Evolutionary conservation across 2,329 filamentous ascomycete species (phyloP).

Genomic region (Cordyceps cicadae): DNA sequence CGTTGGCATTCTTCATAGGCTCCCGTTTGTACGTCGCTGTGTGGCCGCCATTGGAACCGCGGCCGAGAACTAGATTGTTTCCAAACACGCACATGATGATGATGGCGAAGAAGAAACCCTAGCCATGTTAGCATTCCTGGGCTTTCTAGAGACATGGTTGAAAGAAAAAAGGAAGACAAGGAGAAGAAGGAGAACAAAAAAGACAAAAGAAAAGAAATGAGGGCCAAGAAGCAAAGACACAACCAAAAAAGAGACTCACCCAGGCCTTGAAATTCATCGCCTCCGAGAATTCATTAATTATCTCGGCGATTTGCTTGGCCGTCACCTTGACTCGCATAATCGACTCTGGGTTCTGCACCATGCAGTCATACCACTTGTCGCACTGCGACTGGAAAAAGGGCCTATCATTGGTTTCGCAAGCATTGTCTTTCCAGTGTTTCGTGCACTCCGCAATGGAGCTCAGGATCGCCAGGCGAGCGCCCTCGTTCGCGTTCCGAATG

Average conservation of each 20-base stretch:
- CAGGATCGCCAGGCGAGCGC: conserved; percentile 59
- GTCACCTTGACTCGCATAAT: conserved; percentile 74
- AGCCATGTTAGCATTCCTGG: background rate
- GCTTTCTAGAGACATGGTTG: background rate
- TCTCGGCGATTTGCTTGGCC: conserved; percentile 80
- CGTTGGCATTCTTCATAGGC: conserved; percentile 14
- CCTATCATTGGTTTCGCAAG: conserved; percentile 56
- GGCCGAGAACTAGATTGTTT: conserved; percentile 41
- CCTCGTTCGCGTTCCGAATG: conserved; percentile 62
- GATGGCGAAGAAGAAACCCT: conserved; percentile 45
- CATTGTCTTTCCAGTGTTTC: conserved; percentile 66
- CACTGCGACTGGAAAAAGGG: conserved; percentile 70
- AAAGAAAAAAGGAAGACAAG: background rate
- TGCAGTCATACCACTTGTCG: conserved; percentile 76
- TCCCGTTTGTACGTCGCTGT: conserved; percentile 20
- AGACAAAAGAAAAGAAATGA: too few species aligned
- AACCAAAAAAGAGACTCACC: conserved; percentile 33
- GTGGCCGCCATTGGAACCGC: conserved; percentile 21
- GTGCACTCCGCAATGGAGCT: conserved; percentile 67
- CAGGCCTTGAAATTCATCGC: conserved; percentile 76
- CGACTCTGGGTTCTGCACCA: conserved; percentile 71
- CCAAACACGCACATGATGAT: conserved; percentile 40
- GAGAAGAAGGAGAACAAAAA: conserved; percentile 1
- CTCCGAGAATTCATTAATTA: conserved; percentile 89
- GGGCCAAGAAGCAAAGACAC: background rate